phyloP scores from a whole-genome alignment of 805 yeast species.

The Saccharomycopsis sp. region DNA sequence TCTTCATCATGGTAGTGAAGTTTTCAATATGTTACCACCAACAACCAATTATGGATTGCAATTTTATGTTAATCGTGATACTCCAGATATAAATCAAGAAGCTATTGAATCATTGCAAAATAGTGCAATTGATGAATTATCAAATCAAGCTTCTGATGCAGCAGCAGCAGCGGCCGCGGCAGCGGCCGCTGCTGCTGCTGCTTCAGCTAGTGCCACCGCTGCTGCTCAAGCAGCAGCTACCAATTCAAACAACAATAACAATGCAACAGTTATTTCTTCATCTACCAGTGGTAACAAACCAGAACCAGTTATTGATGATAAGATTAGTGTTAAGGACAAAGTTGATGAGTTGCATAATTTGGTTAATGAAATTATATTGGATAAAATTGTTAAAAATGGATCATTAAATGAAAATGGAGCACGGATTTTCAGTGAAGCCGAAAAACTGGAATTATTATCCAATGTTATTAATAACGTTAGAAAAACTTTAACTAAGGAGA shows the following conservation, averaged over 20 bases:
- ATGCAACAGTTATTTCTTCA: not conserved
- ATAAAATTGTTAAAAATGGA: not conserved
- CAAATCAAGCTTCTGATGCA: not conserved
- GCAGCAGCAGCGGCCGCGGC: not conserved
- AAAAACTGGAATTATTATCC: not conserved
- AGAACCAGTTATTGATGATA: not conserved
- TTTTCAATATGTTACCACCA: not conserved
- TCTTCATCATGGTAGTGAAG: not conserved
- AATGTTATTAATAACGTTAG: not conserved
- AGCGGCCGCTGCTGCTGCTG: not conserved
- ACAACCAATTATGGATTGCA: not conserved
- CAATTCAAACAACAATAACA: not conserved
- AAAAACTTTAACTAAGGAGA: not conserved
- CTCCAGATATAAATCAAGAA: not conserved
- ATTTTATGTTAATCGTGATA: too few relatives aligned
- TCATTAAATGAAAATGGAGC: not conserved
- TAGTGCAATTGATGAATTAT: not conserved
- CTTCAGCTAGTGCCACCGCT: not conserved
- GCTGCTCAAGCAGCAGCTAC: not conserved
- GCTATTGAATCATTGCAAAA: not conserved
- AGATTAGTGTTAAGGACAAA: constrained; percentile 3
- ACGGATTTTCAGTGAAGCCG: not conserved
- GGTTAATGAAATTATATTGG: constrained; percentile 2
- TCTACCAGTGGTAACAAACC: not conserved
- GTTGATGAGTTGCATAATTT: constrained; percentile 6